Conservation (phyloP, 805 yeast genomes). For the Candida peoriensis region DNA sequence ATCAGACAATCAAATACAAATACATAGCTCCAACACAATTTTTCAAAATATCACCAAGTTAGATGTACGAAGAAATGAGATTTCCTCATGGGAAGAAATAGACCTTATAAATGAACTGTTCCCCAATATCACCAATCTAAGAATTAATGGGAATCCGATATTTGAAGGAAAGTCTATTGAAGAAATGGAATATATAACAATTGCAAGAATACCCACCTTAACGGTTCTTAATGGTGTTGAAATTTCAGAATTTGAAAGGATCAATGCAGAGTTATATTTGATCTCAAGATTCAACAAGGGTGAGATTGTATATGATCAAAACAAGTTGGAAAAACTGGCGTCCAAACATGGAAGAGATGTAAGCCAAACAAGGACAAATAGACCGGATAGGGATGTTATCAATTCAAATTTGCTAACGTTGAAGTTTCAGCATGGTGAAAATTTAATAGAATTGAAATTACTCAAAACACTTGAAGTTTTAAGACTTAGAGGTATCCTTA, state of each 20-base stretch:
- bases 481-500: slow-evolving; percentile 30
- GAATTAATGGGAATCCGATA: slow-evolving; percentile 52
- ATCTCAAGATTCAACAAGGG: slow-evolving; percentile 39
- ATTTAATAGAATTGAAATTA: slow-evolving; percentile 11
- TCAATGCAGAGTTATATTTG: slow-evolving; percentile 65
- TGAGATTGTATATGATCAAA: slow-evolving; percentile 22
- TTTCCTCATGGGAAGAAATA: slow-evolving; percentile 42
- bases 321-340: slow-evolving; percentile 40
- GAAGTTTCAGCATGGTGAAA: slow-evolving; percentile 2
- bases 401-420: slow-evolving; percentile 3
- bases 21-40: background rate
- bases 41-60: slow-evolving; percentile 25
- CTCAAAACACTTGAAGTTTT: slow-evolving; percentile 29
- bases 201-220: slow-evolving; percentile 42
- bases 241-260: slow-evolving; percentile 42
- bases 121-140: slow-evolving; percentile 40
- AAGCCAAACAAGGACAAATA: background rate
- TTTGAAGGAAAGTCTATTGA: slow-evolving; percentile 17
- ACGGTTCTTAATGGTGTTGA: slow-evolving; percentile 52
- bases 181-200: slow-evolving; percentile 29
- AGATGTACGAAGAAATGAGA: slow-evolving; percentile 48
- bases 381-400: background rate
- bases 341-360: slow-evolving; percentile 28
- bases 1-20: slow-evolving; percentile 8
- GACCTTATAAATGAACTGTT: slow-evolving; percentile 37